Base-by-base conservation (phyloP, 495 filamentous ascomycete genomes). In the Tetracladium setigerum region DNA sequence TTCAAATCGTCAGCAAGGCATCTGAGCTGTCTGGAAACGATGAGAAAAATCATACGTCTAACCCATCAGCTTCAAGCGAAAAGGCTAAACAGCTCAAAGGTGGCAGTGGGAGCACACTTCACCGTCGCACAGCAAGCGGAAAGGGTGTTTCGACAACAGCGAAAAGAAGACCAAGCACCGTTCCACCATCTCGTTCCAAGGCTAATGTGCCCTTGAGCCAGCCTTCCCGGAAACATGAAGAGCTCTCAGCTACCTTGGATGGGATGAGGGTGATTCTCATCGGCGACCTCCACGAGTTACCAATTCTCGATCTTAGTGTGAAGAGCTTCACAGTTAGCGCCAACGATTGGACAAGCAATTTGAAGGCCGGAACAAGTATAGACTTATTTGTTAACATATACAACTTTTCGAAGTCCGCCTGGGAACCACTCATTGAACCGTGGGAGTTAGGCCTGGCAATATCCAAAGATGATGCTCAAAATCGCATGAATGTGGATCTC, bases 371-470 rank as follows among this genome's bases (percentile, higher is more conserved):
- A 59, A 87, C 87, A 0, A 87, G 71, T 30, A 82, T 97, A 44
- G 88, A 97, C 54, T 89, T 88, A 47, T 95, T 92, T 63, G 73
- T 94, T 56, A 98, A 97, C 61, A 82, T 97, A 42, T 97, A 94
- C 72, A 98, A 97, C 63, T 98, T 98, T 65, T 90, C 92, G 16
- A 97, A 98, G 63, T 97, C 94, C 1, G 86, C 89, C 8, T 98
- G 92, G 92, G 92, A 97, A 63, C 92, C 92, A 8, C 69, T 98
- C 30, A 83, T 97, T 19, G 92, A 98, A 62, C 92, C 94, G 30
- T 98, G 92, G 92, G 82, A 92, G 50, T 68, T 97, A 16, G 91
- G 90, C 22, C 82, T 97, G 56, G 87, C 92, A 44, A 76, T 97
- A 67, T 83, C 88, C 10, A 88, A 82, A 58, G 83, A 91, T 37